Base-by-base conservation (phyloP, 352 stramenopile genomes). In the Globisporangium spinosum region DNA sequence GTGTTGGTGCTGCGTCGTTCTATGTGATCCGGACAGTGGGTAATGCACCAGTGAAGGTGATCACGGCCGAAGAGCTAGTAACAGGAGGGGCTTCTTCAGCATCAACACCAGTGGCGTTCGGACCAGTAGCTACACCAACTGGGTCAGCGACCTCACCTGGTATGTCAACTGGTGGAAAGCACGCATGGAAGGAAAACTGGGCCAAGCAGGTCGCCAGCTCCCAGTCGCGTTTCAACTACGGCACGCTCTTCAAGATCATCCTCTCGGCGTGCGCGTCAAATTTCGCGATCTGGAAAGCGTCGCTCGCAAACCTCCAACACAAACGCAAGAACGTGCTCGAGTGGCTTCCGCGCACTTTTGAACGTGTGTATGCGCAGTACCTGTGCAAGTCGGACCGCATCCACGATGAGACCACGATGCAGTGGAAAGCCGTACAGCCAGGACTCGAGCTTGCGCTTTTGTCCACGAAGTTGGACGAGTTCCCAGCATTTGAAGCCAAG, bases 1-100 rank as follows among this genome's bases (percentile, higher is more conserved):
- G 85, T 43, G 77, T 94, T 15, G 85, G 85, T 0, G 78, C 89
- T 13, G 84, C 72, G 2, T 76, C 83, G 55, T 82, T 94, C 23
- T 95, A 95, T 68, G 74, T 95, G 54, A 82, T 93, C 34, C 84
- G 86, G 2, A 94, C 88, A 0, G 79, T 89, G 20, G 84, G 85
- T 1, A 72, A 71, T 12, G 68, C 71, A 4, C 51, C 65, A 0
- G 59, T 80, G 45, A 61, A 84, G 49, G 58, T 76, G 12, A 43
- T 89, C n/a, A 70, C 71, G 2, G 61, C 74, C 1, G 65, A 81
- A 1, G 69, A 77, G 9, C 60, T 78, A 55, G 55, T 32, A 20
- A 25, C 61, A 12, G 56, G 47, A 6, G 32, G 54, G 9, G 13
- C 35, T 38, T 65, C 74, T 3, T 22, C 78, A 58, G 27, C 35